Conservation (phyloP, 257 asterid species). For the Datura wrightii region DNA sequence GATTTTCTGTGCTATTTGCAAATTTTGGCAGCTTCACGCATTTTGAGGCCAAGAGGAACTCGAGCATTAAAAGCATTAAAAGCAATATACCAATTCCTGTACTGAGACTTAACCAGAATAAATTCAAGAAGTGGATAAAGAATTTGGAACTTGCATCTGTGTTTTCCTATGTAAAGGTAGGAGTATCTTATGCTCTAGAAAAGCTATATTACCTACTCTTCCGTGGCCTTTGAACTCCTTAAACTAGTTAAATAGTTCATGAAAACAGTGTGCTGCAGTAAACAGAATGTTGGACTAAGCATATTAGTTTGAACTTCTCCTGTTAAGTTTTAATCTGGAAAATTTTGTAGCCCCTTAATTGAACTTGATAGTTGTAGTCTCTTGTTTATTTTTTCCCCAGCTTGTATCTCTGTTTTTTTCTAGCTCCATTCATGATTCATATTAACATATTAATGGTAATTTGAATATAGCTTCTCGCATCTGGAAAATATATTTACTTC, state of each 20-base stretch:
- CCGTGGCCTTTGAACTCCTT: neutral
- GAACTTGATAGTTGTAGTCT: neutral
- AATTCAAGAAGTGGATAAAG: constrained; percentile 5
- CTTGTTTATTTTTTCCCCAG: neutral
- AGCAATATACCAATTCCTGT: neutral
- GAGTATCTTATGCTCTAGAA: constrained; percentile 23
- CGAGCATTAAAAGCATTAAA: neutral
- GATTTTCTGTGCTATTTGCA: neutral
- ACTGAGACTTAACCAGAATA: constrained; percentile 21
- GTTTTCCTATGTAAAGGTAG: constrained; percentile 16
- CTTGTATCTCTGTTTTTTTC: neutral
- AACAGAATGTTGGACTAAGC: constrained; percentile 4
- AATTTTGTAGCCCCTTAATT: neutral
- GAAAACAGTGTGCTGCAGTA: neutral
- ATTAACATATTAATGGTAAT: constrained; percentile 1
- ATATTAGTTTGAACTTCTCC: constrained; percentile 11
- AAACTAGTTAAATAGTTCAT: neutral
- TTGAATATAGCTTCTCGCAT: neutral
- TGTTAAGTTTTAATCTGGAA: neutral
- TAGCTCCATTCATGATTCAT: neutral
- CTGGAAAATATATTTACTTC: neutral
- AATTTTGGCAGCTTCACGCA: neutral
- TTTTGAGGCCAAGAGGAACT: neutral
- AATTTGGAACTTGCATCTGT: neutral
- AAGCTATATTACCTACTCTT: constrained; percentile 4